These are phyloP conservation scores for Oenanthe javanica DNA, from an alignment of 140 eudicot species.

Conservation along the genomic window DNA sequence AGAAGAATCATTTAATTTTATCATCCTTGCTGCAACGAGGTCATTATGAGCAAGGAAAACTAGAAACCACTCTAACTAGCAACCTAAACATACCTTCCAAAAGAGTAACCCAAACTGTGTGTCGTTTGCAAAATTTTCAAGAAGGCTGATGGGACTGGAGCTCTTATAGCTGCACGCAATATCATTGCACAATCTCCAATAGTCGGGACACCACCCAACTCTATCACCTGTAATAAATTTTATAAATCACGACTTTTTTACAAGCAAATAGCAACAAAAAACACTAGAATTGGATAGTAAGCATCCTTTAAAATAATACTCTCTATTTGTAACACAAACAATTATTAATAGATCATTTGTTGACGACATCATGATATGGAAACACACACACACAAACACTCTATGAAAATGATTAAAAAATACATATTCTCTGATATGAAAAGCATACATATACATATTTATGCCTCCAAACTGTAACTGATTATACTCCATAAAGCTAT, in stretches of 20 bases:
- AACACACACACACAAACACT: not conserved
- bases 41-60: not conserved
- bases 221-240: slow-evolving; percentile 65
- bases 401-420: not conserved
- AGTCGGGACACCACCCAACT: slow-evolving; percentile 85
- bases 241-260: slow-evolving; percentile 2
- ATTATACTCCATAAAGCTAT: not conserved
- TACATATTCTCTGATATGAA: no score
- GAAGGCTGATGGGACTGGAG: slow-evolving; percentile 85
- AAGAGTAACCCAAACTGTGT: slow-evolving; percentile 69
- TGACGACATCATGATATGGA: not conserved
- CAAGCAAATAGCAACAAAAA: slow-evolving; percentile 6
- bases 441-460: not conserved
- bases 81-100: slow-evolving; percentile 61
- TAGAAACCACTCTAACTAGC: not conserved
- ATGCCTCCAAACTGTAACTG: not conserved
- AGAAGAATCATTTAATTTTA: not conserved
- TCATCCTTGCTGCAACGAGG: not conserved
- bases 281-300: not conserved
- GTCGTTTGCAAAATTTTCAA: slow-evolving; percentile 75
- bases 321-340: not conserved
- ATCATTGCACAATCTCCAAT: slow-evolving; percentile 94
- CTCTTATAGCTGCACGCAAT: slow-evolving; percentile 88
- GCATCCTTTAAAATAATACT: not conserved
- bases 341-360: not conserved